phyloP scores from a whole-genome alignment of 306 rosid genomes.

The Amphicarpaea edgeworthii region DNA sequence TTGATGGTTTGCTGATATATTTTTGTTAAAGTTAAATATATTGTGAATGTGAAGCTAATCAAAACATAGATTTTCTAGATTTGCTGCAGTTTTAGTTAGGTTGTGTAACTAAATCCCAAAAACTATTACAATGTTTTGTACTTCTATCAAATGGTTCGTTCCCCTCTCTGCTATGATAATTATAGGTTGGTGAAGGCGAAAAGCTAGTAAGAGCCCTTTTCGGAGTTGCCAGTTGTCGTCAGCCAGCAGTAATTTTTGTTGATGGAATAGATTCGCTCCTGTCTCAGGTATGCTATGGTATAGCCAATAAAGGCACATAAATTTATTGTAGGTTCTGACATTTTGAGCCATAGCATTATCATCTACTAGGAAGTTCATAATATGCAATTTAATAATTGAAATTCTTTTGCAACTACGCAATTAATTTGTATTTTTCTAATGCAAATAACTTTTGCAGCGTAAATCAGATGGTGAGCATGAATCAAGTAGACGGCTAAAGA shows the following conservation, averaged over 20 bases:
- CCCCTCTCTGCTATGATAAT: slow-evolving; percentile 28
- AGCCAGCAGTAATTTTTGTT: slow-evolving; percentile 97
- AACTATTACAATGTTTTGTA: slow-evolving; percentile 30
- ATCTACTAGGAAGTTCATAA: slow-evolving; percentile 37
- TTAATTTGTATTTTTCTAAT: slow-evolving; percentile 3
- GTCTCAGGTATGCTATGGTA: slow-evolving; percentile 79
- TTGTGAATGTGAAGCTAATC: slow-evolving; percentile 22
- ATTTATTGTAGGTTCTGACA: slow-evolving; percentile 38
- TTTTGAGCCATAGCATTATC: slow-evolving; percentile 33
- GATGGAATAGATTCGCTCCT: slow-evolving; percentile 99
- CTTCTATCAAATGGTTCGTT: slow-evolving; percentile 38
- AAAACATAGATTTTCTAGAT: slow-evolving; percentile 18
- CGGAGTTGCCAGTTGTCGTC: slow-evolving; percentile 97
- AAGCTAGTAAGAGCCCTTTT: slow-evolving; percentile 94
- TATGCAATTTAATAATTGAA: slow-evolving; percentile 2
- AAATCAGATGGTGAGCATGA: slow-evolving; percentile 98
- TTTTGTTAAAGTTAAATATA: slow-evolving; percentile 6
- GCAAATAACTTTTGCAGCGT: slow-evolving; percentile 63
- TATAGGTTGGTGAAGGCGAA: slow-evolving; percentile 98
- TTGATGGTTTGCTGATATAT: slow-evolving; percentile 14
- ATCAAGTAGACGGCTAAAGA: slow-evolving; percentile 95
- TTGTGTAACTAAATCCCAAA: slow-evolving; percentile 25
- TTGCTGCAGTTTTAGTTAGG: slow-evolving; percentile 30
- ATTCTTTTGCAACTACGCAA: background rate
- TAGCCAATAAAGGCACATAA: slow-evolving; percentile 14